A percentile compares a stretch with the other conserved stretches of the same genome.
These are phyloP conservation scores for Mentha longifolia DNA, from an alignment of 257 asterid species.

Conservation along the genomic window DNA sequence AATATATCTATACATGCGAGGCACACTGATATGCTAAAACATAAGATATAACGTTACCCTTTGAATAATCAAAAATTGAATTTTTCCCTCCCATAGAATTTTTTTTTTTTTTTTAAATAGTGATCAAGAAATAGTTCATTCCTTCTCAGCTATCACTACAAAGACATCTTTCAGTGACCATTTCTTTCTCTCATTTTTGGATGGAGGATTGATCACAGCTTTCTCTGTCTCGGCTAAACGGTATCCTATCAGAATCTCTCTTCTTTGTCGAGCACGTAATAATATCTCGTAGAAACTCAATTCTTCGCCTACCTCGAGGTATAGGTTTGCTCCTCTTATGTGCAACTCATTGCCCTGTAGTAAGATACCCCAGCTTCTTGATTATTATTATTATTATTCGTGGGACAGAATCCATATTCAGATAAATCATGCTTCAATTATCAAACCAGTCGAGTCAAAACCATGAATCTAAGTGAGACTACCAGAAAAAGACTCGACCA, in stretches of 20 bases:
- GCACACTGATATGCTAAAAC: too few species aligned
- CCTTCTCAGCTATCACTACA: slow-evolving; percentile 85
- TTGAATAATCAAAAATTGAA: not conserved
- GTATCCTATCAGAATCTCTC: slow-evolving; percentile 82
- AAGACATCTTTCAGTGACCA: slow-evolving; percentile 79
- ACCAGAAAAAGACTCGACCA: not conserved
- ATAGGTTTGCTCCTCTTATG: slow-evolving; percentile 75
- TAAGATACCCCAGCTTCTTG: slow-evolving; percentile 9
- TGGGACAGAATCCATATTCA: not conserved
- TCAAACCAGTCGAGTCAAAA: not conserved
- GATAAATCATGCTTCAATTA: not conserved
- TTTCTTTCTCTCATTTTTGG: slow-evolving; percentile 55
- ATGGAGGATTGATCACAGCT: slow-evolving; percentile 74
- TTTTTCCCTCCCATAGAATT: not conserved
- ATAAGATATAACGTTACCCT: not conserved
- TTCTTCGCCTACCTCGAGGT: slow-evolving; percentile 67
- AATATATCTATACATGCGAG: too few species aligned
- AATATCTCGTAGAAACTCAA: slow-evolving; percentile 82
- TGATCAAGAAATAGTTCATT: slow-evolving; percentile 38
- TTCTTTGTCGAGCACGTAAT: slow-evolving; percentile 80
- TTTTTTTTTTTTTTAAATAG: not conserved
- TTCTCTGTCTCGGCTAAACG: slow-evolving; percentile 67
- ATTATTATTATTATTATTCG: not conserved
- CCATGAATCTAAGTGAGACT: not conserved
- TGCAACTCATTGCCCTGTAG: slow-evolving; percentile 89